Evolutionary conservation across 192 early-diverging fungal genomes (phyloP), one percentile per base, ranked within the genome.

Genomic region (Gaertneriomyces sp.): DNA sequence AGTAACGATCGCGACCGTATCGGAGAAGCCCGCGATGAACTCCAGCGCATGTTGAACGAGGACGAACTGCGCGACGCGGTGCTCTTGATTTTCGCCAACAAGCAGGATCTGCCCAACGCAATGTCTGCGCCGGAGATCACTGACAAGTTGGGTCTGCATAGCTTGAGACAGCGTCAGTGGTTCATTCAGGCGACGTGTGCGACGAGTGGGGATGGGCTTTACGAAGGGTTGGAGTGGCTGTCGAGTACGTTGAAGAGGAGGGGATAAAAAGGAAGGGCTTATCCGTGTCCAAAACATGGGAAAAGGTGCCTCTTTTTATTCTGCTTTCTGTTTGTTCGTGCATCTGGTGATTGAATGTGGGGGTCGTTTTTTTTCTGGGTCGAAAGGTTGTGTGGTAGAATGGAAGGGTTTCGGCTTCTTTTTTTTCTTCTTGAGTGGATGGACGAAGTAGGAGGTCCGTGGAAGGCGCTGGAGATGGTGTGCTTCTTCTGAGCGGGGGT

Each of bases 101-200:
- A 98, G 86, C 96, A 98, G 77, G 96, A 98, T 87, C 78, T 96
- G 66, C 92, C 93, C 66, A 92, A 93, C 79, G 93, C 96, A 71
- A 94, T 97, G 92, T 90, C 83, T 72, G 89, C 91, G 64, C 85
- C 88, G 58, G 92, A 96, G 77, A 91, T 97, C 74, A 93, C 89
- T 53, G 93, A 96, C 71, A 91, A 92, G 81, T 88, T 98, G 47
- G 89, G 93, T 43, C 87, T 96, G 68, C 88, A 87, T 64, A 82
- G 84, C 67, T 79, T 95, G 58, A 82, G 85, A 68, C 83, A 85
- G 73, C 86, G 92, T 75, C 80, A 85, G 45, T 98, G 96, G 95
- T 92, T 90, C 79, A 93, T 98, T 72, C 93, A 95, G 80, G 86
- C 89, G 12, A 89, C 91, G 50, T 94, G 93, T 76, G 94, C 94